A percentile compares a stretch with the other conserved stretches of the same genome.
Conservation (phyloP, 371 early-diverging fungal genomes). For the Rhizopus microsporus region DNA sequence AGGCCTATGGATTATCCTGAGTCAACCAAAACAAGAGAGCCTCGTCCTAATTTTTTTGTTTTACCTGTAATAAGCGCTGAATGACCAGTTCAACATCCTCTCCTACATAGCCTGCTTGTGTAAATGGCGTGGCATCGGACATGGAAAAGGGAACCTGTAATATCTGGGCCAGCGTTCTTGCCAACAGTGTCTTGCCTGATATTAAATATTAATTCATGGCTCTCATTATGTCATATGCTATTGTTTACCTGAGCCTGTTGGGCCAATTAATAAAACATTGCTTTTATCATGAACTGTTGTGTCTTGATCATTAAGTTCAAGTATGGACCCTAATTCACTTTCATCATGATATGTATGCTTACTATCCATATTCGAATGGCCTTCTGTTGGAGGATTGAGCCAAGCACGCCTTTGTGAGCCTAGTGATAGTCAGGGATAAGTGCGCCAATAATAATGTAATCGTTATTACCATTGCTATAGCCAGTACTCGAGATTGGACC, state of each 20-base stretch:
- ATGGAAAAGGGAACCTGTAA: conserved; percentile 90
- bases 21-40: neutral
- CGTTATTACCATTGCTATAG: too few species aligned
- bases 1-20: conserved; percentile 44
- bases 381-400: conserved; percentile 40
- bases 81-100: conserved; percentile 92
- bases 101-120: conserved; percentile 94
- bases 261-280: conserved; percentile 85
- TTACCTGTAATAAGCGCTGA: conserved; percentile 77
- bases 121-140: conserved; percentile 93
- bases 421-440: neutral
- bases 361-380: neutral
- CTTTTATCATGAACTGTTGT: conserved; percentile 81
- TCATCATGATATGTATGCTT: conserved; percentile 16
- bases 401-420: conserved; percentile 33
- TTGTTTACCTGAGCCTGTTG: conserved; percentile 68
- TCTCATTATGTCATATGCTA: neutral
- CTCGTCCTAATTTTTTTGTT: neutral
- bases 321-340: neutral
- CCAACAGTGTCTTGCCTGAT: conserved; percentile 77
- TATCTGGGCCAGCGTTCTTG: conserved; percentile 81
- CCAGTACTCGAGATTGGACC: neutral
- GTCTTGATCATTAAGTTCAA: conserved; percentile 17
- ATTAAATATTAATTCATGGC: neutral
- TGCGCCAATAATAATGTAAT: neutral